Evolutionary conservation across 108 stramenopile genomes (phyloP), one percentile per base, ranked within the genome.

Genomic region (Cyclotella kingstonii): DNA sequence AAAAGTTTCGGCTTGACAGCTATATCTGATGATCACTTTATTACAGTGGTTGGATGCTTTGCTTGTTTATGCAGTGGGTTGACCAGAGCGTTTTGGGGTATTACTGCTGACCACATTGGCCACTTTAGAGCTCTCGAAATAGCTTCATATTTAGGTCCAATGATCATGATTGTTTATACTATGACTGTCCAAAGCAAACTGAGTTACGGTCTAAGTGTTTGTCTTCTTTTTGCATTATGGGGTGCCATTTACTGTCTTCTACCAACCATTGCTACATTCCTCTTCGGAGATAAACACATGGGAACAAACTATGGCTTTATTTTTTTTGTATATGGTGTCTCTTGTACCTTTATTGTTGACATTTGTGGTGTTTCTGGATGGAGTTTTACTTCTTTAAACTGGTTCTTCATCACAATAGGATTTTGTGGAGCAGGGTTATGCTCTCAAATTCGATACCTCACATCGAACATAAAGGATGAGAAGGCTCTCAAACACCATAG

Each of bases 401-500:
- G 50, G 40, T 31, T 71, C 0, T 77, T 77, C 34, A 54, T 66
- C 28, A n/a, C 47, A 9, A 58, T 77, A 29, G 63, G 62, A n/a
- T 57, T 71, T 18, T 25, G 70, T 28, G 76, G 76, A 2, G 76
- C 70, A 23, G 47, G 38, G 6, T 47, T 77, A 8, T 65, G 70
- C 49, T 66, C 76, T 9, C 69, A 72, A 21, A 64, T 77, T 51
- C 57, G 70, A 9, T 77, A 66, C 53, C 63, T 77, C 22, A 77
- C 76, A 17, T 70, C 65, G 1, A 71, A 60, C 26, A 64, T 72
- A 30, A 55, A 70, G 54, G 76, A 70, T 33, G 76, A 77, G 34
- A 66, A 65, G 54, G 69, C 49, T 50, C 48, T 77, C 3, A 64
- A 51, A 44, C 76, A 77, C 30, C 76, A 77, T 60, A 65, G 76